Evolutionary conservation across 2,329 filamentous ascomycete genomes (phyloP), one percentile per base, ranked within the genome.

Genomic region (Diaporthe caulivora): DNA sequence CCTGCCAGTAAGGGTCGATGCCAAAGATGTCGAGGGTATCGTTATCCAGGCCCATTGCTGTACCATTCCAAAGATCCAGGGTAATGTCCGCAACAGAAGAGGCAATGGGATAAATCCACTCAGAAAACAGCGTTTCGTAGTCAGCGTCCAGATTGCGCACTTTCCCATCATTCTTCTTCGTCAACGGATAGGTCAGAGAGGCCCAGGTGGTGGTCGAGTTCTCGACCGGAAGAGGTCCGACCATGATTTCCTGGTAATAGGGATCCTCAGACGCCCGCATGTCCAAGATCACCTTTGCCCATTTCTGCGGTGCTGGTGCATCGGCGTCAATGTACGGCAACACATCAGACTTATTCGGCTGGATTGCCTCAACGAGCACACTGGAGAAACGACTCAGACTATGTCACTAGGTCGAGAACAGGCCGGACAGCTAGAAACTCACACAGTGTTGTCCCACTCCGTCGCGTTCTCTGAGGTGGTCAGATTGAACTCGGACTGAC

Each of bases 261-360:
- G 85, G 79, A 11, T 82, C 75, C 40, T 82, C 80, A 10, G 82
- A 80, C 2, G 85, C 79, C 10, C 82, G 80, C 77, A 84, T 80
- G 72, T 83, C 80, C n/a, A 88, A 76, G 3, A 84, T 76, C 1
- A 84, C 84, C 65, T 85, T 85, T 4, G 86, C 86, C 77, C 84
- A 87, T 24, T 84, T 80, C 2, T 77, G 70, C 1, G 86, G 86
- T 1, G 78, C 76, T 4, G 82, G 71, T 0, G 78, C 82, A 9
- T 77, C 75, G 2, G 80, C 81, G 42, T 88, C 85, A 1, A 88
- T 77, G 71, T 87, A 88, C 2, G 81, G 73, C 60, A 87, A 71
- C 0, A 82, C 84, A 72, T 86, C 86, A 0, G 85, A 86, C 79
- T 89, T 89, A 78, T 88, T 88, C 0, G 86, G 86, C 29, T 78